These are phyloP conservation scores for Suillus cothurnatus DNA, from an alignment of 768 basidiomycete genomes.

Conservation along the genomic window DNA sequence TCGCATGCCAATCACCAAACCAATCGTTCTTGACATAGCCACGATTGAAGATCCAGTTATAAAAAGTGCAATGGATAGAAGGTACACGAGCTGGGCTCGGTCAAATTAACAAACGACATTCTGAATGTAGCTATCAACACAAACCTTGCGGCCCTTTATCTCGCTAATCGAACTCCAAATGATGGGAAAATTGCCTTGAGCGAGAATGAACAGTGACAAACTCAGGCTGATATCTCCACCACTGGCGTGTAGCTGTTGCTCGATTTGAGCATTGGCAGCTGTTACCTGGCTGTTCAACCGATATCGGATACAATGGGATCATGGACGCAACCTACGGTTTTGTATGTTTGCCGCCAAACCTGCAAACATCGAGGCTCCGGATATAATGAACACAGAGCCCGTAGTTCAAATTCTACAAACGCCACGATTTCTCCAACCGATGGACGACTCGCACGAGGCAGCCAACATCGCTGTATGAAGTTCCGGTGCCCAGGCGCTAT, in stretches of 20 bases:
- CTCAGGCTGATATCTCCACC: constrained; percentile 65
- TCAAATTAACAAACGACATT: background rate
- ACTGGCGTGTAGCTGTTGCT: constrained; percentile 51
- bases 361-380: too few species aligned
- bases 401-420: background rate
- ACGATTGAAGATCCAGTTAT: constrained; percentile 33
- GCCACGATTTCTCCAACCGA: background rate
- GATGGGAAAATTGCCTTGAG: constrained; percentile 57
- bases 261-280: constrained; percentile 58
- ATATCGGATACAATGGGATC: too few species aligned
- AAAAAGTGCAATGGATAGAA: constrained; percentile 54
- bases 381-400: background rate
- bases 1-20: constrained; percentile 66
- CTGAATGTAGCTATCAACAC: constrained; percentile 12
- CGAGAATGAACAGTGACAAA: constrained; percentile 68
- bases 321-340: too few species aligned
- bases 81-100: constrained; percentile 50
- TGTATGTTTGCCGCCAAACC: too few species aligned
- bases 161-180: constrained; percentile 30
- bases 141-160: constrained; percentile 65
- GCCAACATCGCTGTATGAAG: constrained; percentile 7
- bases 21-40: constrained; percentile 57
- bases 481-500: background rate
- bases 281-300: constrained; percentile 14
- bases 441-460: background rate